Evolutionary conservation across 2,329 filamentous ascomycete species (phyloP), one percentile per base, ranked within the genome.

Genomic region (Tolypocladium endophyticum): DNA sequence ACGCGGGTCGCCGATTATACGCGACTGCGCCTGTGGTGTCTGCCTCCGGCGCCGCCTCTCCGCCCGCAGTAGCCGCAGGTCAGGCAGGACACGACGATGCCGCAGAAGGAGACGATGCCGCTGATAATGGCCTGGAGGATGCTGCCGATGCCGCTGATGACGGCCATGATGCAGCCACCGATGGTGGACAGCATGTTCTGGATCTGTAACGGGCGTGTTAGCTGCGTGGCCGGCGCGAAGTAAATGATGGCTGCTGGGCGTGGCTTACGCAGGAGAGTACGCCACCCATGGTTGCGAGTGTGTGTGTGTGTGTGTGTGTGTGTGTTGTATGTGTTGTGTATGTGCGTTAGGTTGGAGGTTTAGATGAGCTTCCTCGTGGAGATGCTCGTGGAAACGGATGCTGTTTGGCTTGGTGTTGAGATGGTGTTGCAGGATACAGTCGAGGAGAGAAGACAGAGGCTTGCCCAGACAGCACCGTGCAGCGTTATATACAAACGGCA

Each of bases 181-280:
- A 90, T 86, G 66, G 86, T 81, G 64, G 77, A 81, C 74, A 88
- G 80, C 71, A 83, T 72, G 68, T 77, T 77, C 69, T 78, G 66
- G 70, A 89, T 79, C 85, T 88, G 64, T 61, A 47, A 43, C 36
- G 23, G 59, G 23, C 33, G 7, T 59, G 64, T 70, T 64, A 68
- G 64, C n/a, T 25, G 25, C 16, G 45, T 38, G 30, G 8, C 16
- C 30, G 28, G 14, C 9, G n/a, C 23, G 9, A 18, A 47, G 55
- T 52, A 50, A 36, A 4, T 7, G 33, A 9, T 1, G 4, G 4
- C 1, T 14, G 35, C 35, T 33, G 53, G 23, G 38, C 45, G 52
- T 43, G 57, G 82, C 88, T 70, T 89, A 93, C 89, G 72, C 89
- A 92, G 72, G 89, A 92, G 66, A 91, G 80, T 70, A 94, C 86